Percentiles rank a stretch among this genome's conserved stretches.
Evolutionary conservation across 2,329 filamentous ascomycete species (phyloP).

Genomic region (Pestalotiopsis fici): DNA sequence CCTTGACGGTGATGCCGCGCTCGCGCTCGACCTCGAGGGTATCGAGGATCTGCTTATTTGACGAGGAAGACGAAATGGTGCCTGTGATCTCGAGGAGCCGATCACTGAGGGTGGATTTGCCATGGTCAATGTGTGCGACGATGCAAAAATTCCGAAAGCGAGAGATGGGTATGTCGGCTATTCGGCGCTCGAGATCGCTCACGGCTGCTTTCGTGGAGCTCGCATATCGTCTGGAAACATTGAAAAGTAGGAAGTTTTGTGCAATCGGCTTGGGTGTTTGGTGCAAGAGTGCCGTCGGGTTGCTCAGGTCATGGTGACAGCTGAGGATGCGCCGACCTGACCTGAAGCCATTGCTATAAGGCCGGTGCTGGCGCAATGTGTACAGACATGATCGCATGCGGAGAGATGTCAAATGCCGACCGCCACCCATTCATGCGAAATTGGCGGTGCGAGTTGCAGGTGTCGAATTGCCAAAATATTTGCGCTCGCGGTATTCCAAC

Average conservation of each 20-base stretch:
- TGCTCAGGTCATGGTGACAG: background rate
- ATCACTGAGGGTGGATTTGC: slow-evolving; percentile 94
- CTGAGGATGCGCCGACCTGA: slow-evolving; percentile 13
- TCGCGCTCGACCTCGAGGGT: slow-evolving; percentile 96
- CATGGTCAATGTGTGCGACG: slow-evolving; percentile 97
- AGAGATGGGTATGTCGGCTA: slow-evolving; percentile 74
- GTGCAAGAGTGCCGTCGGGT: background rate
- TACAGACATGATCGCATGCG: slow-evolving; percentile 30
- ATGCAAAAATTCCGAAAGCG: slow-evolving; percentile 96
- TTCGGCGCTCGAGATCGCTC: slow-evolving; percentile 56
- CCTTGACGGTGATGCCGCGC: slow-evolving; percentile 96
- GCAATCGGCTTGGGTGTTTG: background rate
- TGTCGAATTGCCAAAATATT: background rate
- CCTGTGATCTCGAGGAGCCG: slow-evolving; percentile 91
- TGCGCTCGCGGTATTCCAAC: too few relatives aligned
- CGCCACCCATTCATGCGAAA: slow-evolving; percentile 32
- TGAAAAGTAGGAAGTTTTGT: background rate
- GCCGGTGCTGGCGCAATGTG: slow-evolving; percentile 11
- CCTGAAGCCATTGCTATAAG: slow-evolving; percentile 20
- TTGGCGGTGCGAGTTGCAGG: background rate
- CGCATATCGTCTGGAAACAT: slow-evolving; percentile 17
- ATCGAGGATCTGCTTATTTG: slow-evolving; percentile 94
- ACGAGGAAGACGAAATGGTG: slow-evolving; percentile 78
- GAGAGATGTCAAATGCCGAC: slow-evolving; percentile 22
- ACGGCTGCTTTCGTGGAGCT: slow-evolving; percentile 14